These are phyloP conservation scores for Candida nitratophila DNA, from an alignment of 805 yeast genomes.

Conservation along the genomic window DNA sequence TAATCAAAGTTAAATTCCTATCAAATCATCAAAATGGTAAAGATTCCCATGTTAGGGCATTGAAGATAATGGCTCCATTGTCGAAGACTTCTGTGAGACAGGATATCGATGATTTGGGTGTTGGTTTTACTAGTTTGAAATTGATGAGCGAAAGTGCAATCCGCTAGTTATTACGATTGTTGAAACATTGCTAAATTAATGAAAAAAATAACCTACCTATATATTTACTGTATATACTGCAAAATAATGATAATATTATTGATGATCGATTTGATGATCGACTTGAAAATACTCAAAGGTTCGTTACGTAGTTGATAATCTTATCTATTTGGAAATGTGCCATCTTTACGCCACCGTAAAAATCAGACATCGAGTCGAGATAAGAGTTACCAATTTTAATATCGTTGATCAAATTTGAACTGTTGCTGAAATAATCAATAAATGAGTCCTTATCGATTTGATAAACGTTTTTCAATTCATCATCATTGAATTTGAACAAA, in stretches of 20 bases:
- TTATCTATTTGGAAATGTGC: slow-evolving; percentile 14
- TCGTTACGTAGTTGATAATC: slow-evolving; percentile 10
- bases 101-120: slow-evolving; percentile 16
- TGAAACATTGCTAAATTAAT: too few relatives aligned
- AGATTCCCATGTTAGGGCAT: slow-evolving; percentile 82
- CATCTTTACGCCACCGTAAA: slow-evolving; percentile 13
- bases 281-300: too few relatives aligned
- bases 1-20: slow-evolving; percentile 52
- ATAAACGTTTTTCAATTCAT: background rate
- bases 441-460: background rate
- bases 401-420: background rate
- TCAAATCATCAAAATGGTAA: slow-evolving; percentile 94
- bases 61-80: slow-evolving; percentile 48
- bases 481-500: background rate
- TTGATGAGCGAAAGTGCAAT: slow-evolving; percentile 26
- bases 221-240: too few relatives aligned
- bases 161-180: slow-evolving; percentile 15
- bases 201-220: too few relatives aligned
- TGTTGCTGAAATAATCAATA: background rate
- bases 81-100: slow-evolving; percentile 18
- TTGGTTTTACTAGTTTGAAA: slow-evolving; percentile 26
- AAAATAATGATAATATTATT: too few relatives aligned
- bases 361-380: slow-evolving; percentile 13
- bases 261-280: too few relatives aligned
- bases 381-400: slow-evolving; percentile 8